Evolutionary conservation across 257 asterid genomes (phyloP), one percentile per base, ranked within the genome.

Genomic region (Ocimum tenuiflorum): DNA sequence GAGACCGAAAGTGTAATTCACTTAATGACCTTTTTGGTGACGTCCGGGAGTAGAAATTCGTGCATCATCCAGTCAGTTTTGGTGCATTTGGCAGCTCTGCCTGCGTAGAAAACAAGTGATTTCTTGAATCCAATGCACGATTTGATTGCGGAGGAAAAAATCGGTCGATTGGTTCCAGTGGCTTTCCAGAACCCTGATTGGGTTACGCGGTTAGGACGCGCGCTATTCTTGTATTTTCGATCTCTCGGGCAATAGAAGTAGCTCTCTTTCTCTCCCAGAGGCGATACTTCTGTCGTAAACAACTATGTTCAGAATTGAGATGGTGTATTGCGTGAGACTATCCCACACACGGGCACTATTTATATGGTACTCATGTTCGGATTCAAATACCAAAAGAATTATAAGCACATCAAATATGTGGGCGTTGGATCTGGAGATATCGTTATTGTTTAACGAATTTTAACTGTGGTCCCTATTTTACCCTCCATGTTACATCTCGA

Each of bases 41-140:
- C 13, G 0, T 86, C 59, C 54, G 95, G 92, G 17, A 87, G 86
- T 20, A 91, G 83, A 68, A 87, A 87, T 62, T 87, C 95, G 31
- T 87, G 95, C 95, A 87, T 87, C 95, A 87, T 87, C 95, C 95
- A 87, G 48, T 87, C 95, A 6, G 95, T 87, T 69, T 87, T 87
- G 0, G 80, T 55, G 69, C 95, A 91, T 67, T 83, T 87, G 4
- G 91, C 95, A 24, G 95, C 95, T 69, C 95, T 68, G 70, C 95
- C 95, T 61, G 86, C 65, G 80, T 87, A 87, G 78, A 87, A 87
- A 12, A 87, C 95, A 3, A 87, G 71, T 1, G 95, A 87, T 67
- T 87, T 87, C 54, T 87, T 87, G 60, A 87, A 68, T 7, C 95
- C 95, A 4, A 87, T 85, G 78, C 95, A 87, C 88, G 88, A n/a